These are phyloP conservation scores for Trichothecium roseum DNA, from an alignment of 2,329 filamentous ascomycete species.

Conservation along the genomic window DNA sequence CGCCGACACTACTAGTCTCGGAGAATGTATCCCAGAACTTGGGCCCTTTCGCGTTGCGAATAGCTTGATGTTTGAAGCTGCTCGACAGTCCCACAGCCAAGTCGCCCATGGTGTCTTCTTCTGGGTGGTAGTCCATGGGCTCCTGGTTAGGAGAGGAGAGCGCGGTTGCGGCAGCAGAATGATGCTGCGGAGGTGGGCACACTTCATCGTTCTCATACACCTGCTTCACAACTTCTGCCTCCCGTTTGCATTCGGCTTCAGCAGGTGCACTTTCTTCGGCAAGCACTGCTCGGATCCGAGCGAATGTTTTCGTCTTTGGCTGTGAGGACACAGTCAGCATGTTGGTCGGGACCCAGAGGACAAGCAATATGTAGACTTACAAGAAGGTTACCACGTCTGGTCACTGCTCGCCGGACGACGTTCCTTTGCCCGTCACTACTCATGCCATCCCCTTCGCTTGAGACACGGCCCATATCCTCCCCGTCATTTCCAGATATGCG, in stretches of 20 bases:
- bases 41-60: conserved; percentile 60
- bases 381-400: conserved; percentile 77
- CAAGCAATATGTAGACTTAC: conserved; percentile 50
- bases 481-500: conserved; percentile 65
- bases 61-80: conserved; percentile 65
- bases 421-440: conserved; percentile 52
- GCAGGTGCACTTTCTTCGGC: conserved; percentile 80
- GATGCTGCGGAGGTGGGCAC: conserved; percentile 27
- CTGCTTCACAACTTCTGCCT: conserved; percentile 92
- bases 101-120: conserved; percentile 59
- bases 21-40: conserved; percentile 70
- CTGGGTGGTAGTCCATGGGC: conserved; percentile 56
- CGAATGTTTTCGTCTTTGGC: conserved; percentile 96
- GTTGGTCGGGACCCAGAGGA: not conserved
- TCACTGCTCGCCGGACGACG: conserved; percentile 75
- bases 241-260: conserved; percentile 78
- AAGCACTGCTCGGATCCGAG: conserved; percentile 80
- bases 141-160: conserved; percentile 62
- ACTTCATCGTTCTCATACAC: conserved; percentile 76
- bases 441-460: conserved; percentile 43
- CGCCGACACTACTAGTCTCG: conserved; percentile 46
- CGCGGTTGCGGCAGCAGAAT: conserved; percentile 43
- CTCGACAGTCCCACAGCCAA: conserved; percentile 38
- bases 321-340: no score
- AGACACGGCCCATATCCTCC: conserved; percentile 58